Percentiles rank a stretch among this genome's conserved stretches.
Conservation (phyloP, 179 eudicot species). For the Sideroxylon spinosum region DNA sequence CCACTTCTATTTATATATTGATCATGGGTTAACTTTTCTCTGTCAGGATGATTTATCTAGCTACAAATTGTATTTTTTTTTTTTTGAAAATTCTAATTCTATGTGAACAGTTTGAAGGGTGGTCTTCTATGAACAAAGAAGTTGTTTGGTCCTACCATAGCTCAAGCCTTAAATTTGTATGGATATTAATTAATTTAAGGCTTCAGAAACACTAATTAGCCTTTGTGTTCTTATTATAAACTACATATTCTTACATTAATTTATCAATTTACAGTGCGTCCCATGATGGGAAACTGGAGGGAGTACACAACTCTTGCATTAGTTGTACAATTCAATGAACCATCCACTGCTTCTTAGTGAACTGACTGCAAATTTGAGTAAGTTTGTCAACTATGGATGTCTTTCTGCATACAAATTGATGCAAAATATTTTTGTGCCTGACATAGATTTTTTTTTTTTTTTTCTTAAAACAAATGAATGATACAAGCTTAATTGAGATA, state of each 20-base stretch:
- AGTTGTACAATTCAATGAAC: slow-evolving; percentile 26
- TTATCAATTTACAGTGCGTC: slow-evolving; percentile 17
- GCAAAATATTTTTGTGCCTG: not conserved
- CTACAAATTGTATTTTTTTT: not conserved
- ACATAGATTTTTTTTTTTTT: not conserved
- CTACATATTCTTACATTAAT: not conserved
- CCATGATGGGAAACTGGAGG: slow-evolving; percentile 22
- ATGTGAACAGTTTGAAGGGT: not conserved
- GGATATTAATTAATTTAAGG: not conserved
- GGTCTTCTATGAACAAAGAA: not conserved
- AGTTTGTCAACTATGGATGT: not conserved
- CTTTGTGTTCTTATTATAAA: not conserved
- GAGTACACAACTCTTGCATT: slow-evolving; percentile 28
- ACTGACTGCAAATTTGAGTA: not conserved
- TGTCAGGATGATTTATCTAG: not conserved
- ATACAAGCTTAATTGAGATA: not conserved
- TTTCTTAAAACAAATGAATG: not conserved
- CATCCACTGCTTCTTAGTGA: not conserved
- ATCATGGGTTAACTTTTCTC: not conserved
- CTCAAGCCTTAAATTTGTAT: not conserved
- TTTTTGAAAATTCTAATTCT: not conserved
- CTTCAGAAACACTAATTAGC: not conserved
- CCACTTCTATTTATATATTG: not conserved
- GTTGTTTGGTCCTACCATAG: not conserved
- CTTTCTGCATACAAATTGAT: not conserved